phyloP scores from a whole-genome alignment of 208 protist genomes.

The Acanthamoeba sp. region DNA sequence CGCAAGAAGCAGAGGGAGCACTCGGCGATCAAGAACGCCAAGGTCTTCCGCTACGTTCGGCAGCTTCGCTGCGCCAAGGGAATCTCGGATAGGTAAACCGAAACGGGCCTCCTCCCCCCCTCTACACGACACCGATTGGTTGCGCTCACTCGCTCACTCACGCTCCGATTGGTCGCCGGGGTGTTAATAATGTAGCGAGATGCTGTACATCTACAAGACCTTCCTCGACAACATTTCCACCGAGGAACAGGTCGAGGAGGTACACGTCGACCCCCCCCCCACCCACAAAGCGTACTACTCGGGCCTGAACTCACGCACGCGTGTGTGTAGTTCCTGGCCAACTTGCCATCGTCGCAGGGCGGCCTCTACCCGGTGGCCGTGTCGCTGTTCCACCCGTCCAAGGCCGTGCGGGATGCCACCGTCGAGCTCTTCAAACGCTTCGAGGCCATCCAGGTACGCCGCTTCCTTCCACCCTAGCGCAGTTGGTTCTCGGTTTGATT shows the following conservation, averaged over 20 bases:
- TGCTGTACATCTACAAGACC: constrained; percentile 45
- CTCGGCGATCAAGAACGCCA: background rate
- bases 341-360: constrained; percentile 83
- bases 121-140: no score
- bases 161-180: no score
- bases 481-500: no score
- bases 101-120: background rate
- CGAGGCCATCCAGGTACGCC: constrained; percentile 76
- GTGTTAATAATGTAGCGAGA: no score
- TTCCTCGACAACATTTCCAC: constrained; percentile 51
- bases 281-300: no score
- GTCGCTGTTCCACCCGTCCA: constrained; percentile 80
- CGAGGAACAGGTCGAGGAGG: constrained; percentile 56
- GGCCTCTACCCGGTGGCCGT: constrained; percentile 83
- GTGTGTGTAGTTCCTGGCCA: constrained; percentile 77
- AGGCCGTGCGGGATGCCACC: constrained; percentile 79
- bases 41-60: constrained; percentile 38
- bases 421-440: constrained; percentile 81
- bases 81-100: constrained; percentile 12
- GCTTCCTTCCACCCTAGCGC: constrained; percentile 55
- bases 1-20: constrained; percentile 32
- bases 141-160: no score
- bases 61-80: background rate
- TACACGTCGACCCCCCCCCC: no score
- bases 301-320: no score